Evolutionary conservation across 768 basidiomycete genomes (phyloP).

Genomic region (Lentinula sp.): DNA sequence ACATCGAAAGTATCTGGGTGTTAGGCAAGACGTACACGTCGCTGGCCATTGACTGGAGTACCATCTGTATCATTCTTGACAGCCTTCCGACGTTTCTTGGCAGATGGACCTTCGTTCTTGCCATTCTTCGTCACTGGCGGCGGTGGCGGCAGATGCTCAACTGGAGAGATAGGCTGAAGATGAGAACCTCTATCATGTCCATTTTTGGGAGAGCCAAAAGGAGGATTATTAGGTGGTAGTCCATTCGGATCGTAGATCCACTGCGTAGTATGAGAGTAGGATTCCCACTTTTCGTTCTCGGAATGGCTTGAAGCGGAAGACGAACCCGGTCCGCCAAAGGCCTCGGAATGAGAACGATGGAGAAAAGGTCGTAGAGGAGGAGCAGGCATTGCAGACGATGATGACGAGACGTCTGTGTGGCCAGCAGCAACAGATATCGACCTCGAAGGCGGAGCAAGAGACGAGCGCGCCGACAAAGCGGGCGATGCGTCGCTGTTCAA

Average conservation of each 20-base stretch:
- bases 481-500: constrained; percentile 68
- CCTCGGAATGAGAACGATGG: background rate
- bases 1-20: constrained; percentile 2
- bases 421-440: constrained; percentile 5
- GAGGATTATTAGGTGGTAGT: background rate
- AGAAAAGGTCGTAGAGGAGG: background rate
- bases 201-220: background rate
- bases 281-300: background rate
- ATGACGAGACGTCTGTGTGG: constrained; percentile 6
- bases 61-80: constrained; percentile 51
- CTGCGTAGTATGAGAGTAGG: background rate
- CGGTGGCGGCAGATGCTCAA: background rate
- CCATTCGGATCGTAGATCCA: background rate
- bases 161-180: constrained; percentile 3
- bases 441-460: constrained; percentile 22
- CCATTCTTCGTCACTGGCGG: background rate
- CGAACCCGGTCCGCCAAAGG: background rate
- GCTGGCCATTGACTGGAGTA: constrained; percentile 34
- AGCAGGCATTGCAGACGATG: constrained; percentile 2
- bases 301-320: constrained; percentile 4
- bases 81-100: constrained; percentile 46
- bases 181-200: background rate
- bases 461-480: constrained; percentile 24
- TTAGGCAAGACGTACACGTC: constrained; percentile 47
- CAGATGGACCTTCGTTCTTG: constrained; percentile 14